Base-by-base conservation (phyloP, 495 filamentous ascomycete species). In the Pyrenula aspistea region DNA sequence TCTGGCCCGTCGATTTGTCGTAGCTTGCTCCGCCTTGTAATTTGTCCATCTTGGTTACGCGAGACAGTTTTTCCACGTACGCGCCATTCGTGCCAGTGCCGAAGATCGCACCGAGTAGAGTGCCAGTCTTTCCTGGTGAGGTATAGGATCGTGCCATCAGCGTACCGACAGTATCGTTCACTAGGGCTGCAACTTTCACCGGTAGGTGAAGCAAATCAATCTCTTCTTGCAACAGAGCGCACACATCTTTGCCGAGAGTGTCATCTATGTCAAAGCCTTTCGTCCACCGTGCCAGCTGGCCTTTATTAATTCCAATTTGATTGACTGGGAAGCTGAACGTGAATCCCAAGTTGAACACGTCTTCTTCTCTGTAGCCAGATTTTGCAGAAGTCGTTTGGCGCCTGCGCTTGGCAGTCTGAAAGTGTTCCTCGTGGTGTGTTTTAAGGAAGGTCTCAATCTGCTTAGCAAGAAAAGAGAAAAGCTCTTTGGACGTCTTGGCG, bases 311-410 rank as follows among this genome's bases (percentile, higher is more conserved):
- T 22, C 90, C 91, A 58, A 83, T 73, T 63, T 98, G 93, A 62
- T 94, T 83, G 23, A 98, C 93, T 15, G 93, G 93, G 70, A 98
- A 98, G 67, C 86, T 91, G 74, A 98, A 98, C 36, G 93, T 97
- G 73, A 98, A 97, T 15, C 93, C 93, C 12, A 98, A 76, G 63
- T 89, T 83, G 68, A 98, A 94, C 55, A 91, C 77, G 51, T 94
- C 77, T 65, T 88, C 81, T 42, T 85, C 79, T 48, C 67, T 70
- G 59, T 72, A 80, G 10, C 75, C 79, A 23, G 80, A 76, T 1
- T 72, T 72, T 15, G 73, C 70, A 68, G 72, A 76, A 25, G 73
- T 68, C 1, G 82, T 79, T 56, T 76, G 68, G 24, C 81, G 78
- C 54, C 84, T 81, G 52, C 76, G 76, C 54, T 83, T 61, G 65